A percentile compares a stretch with the other conserved stretches of the same genome.
These are phyloP conservation scores for Tricholoma furcatifolium DNA, from an alignment of 768 basidiomycete genomes.

Conservation along the genomic window DNA sequence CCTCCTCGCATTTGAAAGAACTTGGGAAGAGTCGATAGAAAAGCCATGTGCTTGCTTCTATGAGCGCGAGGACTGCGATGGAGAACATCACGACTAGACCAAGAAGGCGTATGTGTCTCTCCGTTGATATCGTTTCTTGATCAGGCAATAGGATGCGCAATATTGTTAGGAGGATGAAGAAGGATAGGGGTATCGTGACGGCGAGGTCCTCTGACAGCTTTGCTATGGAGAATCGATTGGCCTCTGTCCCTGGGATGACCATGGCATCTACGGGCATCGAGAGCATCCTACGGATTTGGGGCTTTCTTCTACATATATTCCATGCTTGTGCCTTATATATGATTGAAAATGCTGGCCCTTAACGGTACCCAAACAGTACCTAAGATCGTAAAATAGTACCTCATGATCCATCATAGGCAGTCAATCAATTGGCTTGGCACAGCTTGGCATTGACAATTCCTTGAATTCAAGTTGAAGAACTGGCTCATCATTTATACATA, in stretches of 20 bases:
- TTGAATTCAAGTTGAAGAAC: too few relatives aligned
- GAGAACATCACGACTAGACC: constrained; percentile 3
- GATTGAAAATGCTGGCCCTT: too few relatives aligned
- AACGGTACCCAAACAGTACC: too few relatives aligned
- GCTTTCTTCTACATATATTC: too few relatives aligned
- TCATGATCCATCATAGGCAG: too few relatives aligned
- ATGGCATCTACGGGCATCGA: not conserved
- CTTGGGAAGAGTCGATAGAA: not conserved
- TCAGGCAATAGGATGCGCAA: not conserved
- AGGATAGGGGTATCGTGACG: constrained; percentile 5
- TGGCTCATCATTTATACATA: too few relatives aligned
- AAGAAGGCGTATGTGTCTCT: not conserved
- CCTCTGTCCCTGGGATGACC: not conserved
- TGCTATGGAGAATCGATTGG: not conserved
- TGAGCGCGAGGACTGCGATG: constrained; percentile 1
- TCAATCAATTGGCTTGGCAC: too few relatives aligned
- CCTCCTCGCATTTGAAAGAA: too few relatives aligned
- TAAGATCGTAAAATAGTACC: too few relatives aligned
- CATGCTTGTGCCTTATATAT: too few relatives aligned
- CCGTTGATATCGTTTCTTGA: not conserved
- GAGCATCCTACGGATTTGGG: too few relatives aligned
- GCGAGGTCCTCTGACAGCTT: constrained; percentile 4
- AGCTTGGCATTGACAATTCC: too few relatives aligned
- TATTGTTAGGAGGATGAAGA: not conserved
- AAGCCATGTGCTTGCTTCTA: constrained; percentile 1